Evolutionary conservation across 805 yeast genomes (phyloP), one percentile per base, ranked within the genome.

Genomic region (Ogataea saltuana): DNA sequence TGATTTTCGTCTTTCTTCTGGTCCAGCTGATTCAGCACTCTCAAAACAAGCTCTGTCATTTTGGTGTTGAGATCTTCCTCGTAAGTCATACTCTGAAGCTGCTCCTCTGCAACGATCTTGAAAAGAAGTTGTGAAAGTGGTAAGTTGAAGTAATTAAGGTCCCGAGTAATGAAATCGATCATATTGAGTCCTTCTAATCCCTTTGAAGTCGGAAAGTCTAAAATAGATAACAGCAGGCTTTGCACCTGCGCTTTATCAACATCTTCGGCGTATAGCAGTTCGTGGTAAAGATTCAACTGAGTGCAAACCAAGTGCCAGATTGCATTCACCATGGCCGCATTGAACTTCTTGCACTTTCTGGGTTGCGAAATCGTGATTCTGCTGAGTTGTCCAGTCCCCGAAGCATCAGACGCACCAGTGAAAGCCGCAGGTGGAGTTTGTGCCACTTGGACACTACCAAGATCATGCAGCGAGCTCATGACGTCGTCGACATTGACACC

Each of bases 61-160:
- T 33, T 37, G 17, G 19, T 15, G 18, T 18, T 44, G 21, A 45
- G 27, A 11, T 47, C 50, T 11, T 46, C 51, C 19, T 48, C 53
- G 27, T 50, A 45, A 3, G 29, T 21, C 2, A 33, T 31, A 7
- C 25, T 35, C 9, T 22, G 18, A 4, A 46, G 35, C 17, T 49
- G 50, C 16, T 54, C 56, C 21, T 57, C 60, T 31, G 72, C 41
- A 1, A 60, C 44, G 8, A 60, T 44, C 27, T 66, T 65, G 40
- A 74, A 58, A 2, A 71, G 42, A 30, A 71, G 50, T 45, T 75
- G 79, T 26, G 68, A 58, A 2, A 74, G 48, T 1, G 74, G 71
- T 17, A 75, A 51, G 44, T 70, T 72, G 51, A 70, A 71, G 37
- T 68, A 69, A 40, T 68, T 58, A 16, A 71, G 42, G 3, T 51